Base-by-base conservation (phyloP, 768 basidiomycete genomes). In the Podaxis mareebaensis region DNA sequence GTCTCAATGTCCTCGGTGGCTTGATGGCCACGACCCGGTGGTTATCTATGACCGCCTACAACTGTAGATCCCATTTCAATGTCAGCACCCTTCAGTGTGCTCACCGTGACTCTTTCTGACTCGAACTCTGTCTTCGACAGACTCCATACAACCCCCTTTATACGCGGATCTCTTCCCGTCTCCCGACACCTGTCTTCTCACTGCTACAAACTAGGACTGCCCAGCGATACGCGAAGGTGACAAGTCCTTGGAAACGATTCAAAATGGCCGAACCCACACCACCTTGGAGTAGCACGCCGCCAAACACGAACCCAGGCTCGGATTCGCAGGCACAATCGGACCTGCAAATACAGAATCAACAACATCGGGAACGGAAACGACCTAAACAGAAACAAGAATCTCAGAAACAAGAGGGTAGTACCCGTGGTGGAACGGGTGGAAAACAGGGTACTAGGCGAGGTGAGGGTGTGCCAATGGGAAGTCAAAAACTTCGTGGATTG, bases 401-500 rank as follows among this genome's bases (percentile, higher is more conserved):
- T n/a, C 52, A 55, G 33, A 49, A 24, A 26, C 46, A 39, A 13
- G 55, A 26, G 15, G 3, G 20, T n/a, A 20, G n/a, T 10, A 36
- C 22, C 11, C 44, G 30, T 12, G 42, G 58, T 28, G 17, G 20
- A 39, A 57, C 59, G n/a, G 53, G 64, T 13, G 42, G 38, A 24
- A 61, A 36, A 55, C 42, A 13, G 42, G 57, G 51, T 13, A 38
- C 51, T n/a, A 28, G 26, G 17, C 57, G 51, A 13, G 30, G 63
- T 33, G 58, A 54, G 36, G 62, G 63, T 36, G 53, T 67, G 7
- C n/a, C 30, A 53, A 12, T 17, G 38, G 53, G 46, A 11, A 22
- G 33, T 36, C 10, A 17, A 30, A 91, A 85, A 70, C 77, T 83
- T 40, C 82, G 87, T 54, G 91, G 91, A 15, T 75, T 80, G 20